Evolutionary conservation across 768 basidiomycete species (phyloP), one percentile per base, ranked within the genome.

Genomic region (Suillus placidus): DNA sequence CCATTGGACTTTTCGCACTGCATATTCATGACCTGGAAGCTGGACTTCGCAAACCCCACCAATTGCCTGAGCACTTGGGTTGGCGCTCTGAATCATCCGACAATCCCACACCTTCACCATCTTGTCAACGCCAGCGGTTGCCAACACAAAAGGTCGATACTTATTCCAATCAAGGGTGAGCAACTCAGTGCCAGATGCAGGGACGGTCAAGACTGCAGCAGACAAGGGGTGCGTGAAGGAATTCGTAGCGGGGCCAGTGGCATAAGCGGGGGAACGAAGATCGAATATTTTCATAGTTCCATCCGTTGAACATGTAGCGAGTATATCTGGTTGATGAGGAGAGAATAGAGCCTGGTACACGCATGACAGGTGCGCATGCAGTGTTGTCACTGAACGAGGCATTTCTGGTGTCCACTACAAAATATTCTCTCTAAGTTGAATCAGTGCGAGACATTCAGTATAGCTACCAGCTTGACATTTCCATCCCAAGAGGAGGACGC

Each of bases 401-500:
- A 86, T 86, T 43, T 94, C 91, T 13, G 94, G 93, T 12, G 84
- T 87, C 96, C 96, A 98, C 96, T 98, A 52, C 57, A 49, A n/a
- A 6, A 43, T 30, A 1, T 47, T 10, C 16, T 12, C 54, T 20
- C 38, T 55, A 40, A 47, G 12, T 40, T 64, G 26, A 65, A 16
- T 32, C 16, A 16, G 40, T 13, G 4, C 9, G 56, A 43, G 63
- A 55, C 51, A 1, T 10, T 26, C n/a, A 14, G 51, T 26, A 18
- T 6, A 82, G 92, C 56, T 68, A 95, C 96, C 57, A 97, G 71
- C 79, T 97, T 98, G 49, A 96, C 85, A 16, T 83, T 85, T 34
- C 94, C 94, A 72, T 99, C 97, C 96, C 96, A 98, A 14, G 91
- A 93, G 32, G 93, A 86, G 13, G 95, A 95, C 10, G 84, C 86